These are phyloP conservation scores for Colletotrichum limetticola DNA, from an alignment of 2,329 filamentous ascomycete species.

Conservation along the genomic window DNA sequence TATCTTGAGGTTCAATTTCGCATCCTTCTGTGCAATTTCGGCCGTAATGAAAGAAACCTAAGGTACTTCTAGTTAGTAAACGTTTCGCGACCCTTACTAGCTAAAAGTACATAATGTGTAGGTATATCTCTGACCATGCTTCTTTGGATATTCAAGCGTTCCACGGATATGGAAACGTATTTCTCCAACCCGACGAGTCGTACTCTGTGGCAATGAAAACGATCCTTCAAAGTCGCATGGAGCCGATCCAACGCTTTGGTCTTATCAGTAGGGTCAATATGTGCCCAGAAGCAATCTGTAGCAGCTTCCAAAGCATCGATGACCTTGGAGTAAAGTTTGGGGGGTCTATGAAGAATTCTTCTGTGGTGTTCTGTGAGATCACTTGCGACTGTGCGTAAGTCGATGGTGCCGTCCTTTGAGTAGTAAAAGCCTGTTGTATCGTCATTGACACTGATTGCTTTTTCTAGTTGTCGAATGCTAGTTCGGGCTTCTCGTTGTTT, in stretches of 20 bases:
- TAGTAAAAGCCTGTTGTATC: background rate
- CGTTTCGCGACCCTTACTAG: background rate
- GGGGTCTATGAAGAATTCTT: background rate
- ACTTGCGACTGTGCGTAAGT: background rate
- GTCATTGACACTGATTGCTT: constrained; percentile 58
- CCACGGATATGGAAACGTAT: background rate
- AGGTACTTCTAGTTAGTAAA: background rate
- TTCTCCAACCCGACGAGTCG: background rate
- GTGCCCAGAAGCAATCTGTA: background rate
- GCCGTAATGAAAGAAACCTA: constrained; percentile 45
- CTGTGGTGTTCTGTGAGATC: background rate
- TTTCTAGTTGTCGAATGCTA: constrained; percentile 70
- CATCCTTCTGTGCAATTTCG: constrained; percentile 74
- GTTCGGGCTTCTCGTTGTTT: constrained; percentile 71
- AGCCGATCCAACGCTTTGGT: background rate
- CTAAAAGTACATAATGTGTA: too few relatives aligned
- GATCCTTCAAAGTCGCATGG: background rate
- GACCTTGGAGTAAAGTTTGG: background rate
- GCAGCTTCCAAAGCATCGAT: background rate
- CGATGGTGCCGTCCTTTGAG: background rate
- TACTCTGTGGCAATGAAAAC: background rate
- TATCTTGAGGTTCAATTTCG: constrained; percentile 70
- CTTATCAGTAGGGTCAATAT: background rate
- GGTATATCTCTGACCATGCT: background rate
- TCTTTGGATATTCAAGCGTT: background rate